Base-by-base conservation (phyloP, 306 rosid genomes). In the Quercus cerris region DNA sequence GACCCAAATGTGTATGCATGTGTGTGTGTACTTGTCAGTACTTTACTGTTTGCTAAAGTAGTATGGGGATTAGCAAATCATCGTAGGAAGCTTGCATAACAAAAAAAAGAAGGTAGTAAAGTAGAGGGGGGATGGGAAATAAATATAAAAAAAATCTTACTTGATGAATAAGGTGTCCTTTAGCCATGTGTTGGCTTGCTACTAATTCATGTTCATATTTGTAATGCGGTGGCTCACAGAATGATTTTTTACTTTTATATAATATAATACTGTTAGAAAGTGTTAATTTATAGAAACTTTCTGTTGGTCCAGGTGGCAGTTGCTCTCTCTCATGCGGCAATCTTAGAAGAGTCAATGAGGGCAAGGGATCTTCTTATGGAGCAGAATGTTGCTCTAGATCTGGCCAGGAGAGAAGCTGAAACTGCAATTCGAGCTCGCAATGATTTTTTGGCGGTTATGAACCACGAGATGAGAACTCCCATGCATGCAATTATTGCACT, bases 271-370 rank as follows among this genome's bases (percentile, higher is more conserved):
- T 31, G 71, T 31, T 20, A 57, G 23, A 18, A 46, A 55, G 41
- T 14, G 33, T 19, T 41, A 10, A 56, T 74, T 23, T 71, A 27
- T 71, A 49, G 23, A 56, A 63, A 54, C 44, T 14, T 49, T 25
- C 58, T 70, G 52, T 68, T 23, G 58, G 71, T 11, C 61, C 83
- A 95, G 99, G 99, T 95, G 79, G 99, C 99, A 10, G 99, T 95
- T 84, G 99, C 99, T 81, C 97, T 95, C 75, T 95, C 99, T 1
- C 99, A 95, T 89, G 99, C 99, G 52, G 99, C 99, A 74, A 95
- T 95, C 70, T 82, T 95, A 81, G 99, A 95, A 87, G 99, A 95
- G 88, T 95, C 99, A 15, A 95, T 89, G 98, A 91, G 97, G 84
- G 99, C 99, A 55, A 91, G 98, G 87, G 97, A 95, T 88, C 90